Base-by-base conservation (phyloP, 441 rosid genomes). In the Pelargonium citronellum region DNA sequence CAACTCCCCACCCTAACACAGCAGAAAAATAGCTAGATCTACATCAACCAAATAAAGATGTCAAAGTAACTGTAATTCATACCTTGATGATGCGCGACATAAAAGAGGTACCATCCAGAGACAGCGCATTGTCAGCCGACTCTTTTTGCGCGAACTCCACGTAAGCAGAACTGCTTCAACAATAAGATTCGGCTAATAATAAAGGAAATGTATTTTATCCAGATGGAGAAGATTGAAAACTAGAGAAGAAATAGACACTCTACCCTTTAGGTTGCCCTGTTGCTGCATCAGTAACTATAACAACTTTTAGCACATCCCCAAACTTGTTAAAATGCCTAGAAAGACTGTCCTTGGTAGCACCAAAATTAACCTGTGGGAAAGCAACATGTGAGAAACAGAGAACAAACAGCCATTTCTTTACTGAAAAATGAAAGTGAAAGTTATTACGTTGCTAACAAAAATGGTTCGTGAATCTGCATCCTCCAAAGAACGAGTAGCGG, bases 61-160 rank as follows among this genome's bases (percentile, higher is more conserved):
- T 57, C 61, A 22, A 7, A 44, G n/a, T 57, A 63, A 39, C 66
- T 9, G 22, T 3, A 34, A 44, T n/a, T 19, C 61, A 27, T 85
- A 95, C 99, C 97, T 91, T 92, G 68, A 95, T 85, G 76, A 88
- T 85, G 69, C 99, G 87, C 22, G 98, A 89, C 99, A 95, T 85
- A 75, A 92, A 95, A 11, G 98, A 86, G 72, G 96, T 87, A 34
- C 98, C 92, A 67, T 92, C 91, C 51, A 95, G 84, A 69, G 97
- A 83, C 68, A 89, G 73, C 46, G 96, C 96, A 80, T 77, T 85
- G 63, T 90, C 98, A 64, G 99, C 97, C 15, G 99, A 92, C 67
- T 90, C 99, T 81, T 84, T 95, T 9, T 83, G 81, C 68, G 69
- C 82, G 78, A 95, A 95, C 82, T 95, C 98, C 15, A 92, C 81